Base-by-base conservation (phyloP, 306 rosid genomes). In the Oxytropis ochrocephala region DNA sequence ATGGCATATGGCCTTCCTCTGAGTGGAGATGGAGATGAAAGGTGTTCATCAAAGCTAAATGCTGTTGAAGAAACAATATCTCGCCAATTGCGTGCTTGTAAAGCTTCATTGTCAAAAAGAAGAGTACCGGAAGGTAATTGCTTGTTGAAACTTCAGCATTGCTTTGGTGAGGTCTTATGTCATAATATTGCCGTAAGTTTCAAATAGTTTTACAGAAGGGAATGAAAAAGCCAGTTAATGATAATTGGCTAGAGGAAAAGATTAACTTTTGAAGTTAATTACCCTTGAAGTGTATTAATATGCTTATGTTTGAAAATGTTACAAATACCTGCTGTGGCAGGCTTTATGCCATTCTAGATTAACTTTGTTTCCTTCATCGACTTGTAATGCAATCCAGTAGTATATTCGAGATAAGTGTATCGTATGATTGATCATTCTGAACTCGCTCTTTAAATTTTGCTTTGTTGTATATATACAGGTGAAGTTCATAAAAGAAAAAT, bases 1-100 rank as follows among this genome's bases (percentile, higher is more conserved):
- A 86, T 94, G 96, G 63, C 90, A 76, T 87, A 87, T 84, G 98
- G 97, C 78, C 98, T 94, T 79, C 91, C 97, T 76, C 72, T 94
- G 80, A 72, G 76, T 79, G 89, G 85, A 77, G 92, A 94, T 73
- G 87, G 95, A 80, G 97, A 94, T 78, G 96, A 88, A 33, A 90
- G 78, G 86, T 88, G 94, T 84, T 85, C 85, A 67, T 68, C 97
- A 56, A 63, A 87, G 87, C 78, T 94, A 78, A 87, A 94, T 79
- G 92, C 96, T 21, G 95, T 94, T 70, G 98, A 94, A 81, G 98
- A 90, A 78, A 88, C 95, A 64, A 70, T 81, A 67, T 85, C 83
- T 72, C 97, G 98, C 76, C 98, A 94, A 68, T 80, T 94, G 77
- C 97, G 96, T 72, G 92, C 95, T 43, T 94, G 91, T 80, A 94